Conservation (phyloP, 768 basidiomycete species). For the Punctularia strigosozonata region DNA sequence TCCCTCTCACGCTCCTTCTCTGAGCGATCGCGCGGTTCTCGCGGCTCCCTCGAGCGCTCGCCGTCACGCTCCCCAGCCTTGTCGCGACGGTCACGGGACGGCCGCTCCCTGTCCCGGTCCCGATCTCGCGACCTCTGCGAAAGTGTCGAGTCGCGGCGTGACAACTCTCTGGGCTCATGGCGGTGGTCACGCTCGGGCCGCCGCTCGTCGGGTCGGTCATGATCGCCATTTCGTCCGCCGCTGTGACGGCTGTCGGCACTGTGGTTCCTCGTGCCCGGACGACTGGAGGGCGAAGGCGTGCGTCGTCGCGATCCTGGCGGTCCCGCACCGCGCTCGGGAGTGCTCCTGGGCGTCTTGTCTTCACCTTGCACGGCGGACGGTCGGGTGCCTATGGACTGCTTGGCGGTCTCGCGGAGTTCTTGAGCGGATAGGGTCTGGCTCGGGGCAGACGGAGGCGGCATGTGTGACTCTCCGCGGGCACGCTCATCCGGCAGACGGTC, state of each 20-base stretch:
- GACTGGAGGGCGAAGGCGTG: conserved; percentile 52
- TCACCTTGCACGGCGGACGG: conserved; percentile 24
- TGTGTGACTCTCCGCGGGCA: conserved; percentile 26
- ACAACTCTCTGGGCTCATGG: conserved; percentile 25
- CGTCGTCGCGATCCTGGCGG: conserved; percentile 46
- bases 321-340: conserved; percentile 29
- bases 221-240: conserved; percentile 47
- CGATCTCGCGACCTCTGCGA: conserved; percentile 33
- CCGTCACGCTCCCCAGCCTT: conserved; percentile 13
- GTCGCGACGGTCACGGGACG: conserved; percentile 5
- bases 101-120: conserved; percentile 24
- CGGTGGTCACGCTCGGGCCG: conserved; percentile 38
- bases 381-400: conserved; percentile 41
- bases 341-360: conserved; percentile 18
- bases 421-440: conserved; percentile 73
- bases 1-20: conserved; percentile 17
- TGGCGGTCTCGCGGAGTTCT: conserved; percentile 71
- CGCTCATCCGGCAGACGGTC: conserved; percentile 30
- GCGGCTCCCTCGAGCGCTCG: conserved; percentile 11
- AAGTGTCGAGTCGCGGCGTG: conserved; percentile 16
- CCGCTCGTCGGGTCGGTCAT: conserved; percentile 37
- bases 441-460: conserved; percentile 71
- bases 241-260: conserved; percentile 67
- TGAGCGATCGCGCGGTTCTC: conserved; percentile 17
- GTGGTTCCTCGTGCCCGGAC: conserved; percentile 56